Conservation (phyloP, 352 stramenopile species). For the Pythium dissimile region DNA sequence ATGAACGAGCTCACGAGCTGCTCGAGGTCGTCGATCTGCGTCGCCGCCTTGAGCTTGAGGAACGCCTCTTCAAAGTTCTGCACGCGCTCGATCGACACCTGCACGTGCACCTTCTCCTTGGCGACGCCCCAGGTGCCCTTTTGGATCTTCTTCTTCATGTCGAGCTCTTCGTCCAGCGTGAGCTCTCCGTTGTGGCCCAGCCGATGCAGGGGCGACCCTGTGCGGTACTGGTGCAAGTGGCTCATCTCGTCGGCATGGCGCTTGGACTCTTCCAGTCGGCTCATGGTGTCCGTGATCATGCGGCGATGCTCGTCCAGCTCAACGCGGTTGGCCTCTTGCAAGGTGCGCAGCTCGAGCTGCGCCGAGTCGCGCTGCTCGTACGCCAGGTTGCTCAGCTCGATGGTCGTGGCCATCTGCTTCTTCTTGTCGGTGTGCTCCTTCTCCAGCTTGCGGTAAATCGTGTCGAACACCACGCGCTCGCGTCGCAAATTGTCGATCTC, state of each 20-base stretch:
- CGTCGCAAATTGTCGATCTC: conserved; percentile 93
- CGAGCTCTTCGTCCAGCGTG: conserved; percentile 54
- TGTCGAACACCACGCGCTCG: conserved; percentile 94
- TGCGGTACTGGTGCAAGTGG: conserved; percentile 25
- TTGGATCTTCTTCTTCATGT: conserved; percentile 72
- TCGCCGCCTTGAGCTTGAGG: conserved; percentile 91
- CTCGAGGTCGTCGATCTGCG: conserved; percentile 91
- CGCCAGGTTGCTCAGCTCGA: conserved; percentile 93
- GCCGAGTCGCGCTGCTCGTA: conserved; percentile 95
- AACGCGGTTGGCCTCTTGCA: conserved; percentile 90
- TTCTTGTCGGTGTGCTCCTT: conserved; percentile 94
- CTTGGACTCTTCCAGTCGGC: conserved; percentile 59
- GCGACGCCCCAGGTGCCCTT: conserved; percentile 78
- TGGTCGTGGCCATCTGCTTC: conserved; percentile 94
- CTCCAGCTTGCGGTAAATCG: conserved; percentile 91
- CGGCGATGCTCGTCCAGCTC: conserved; percentile 70
- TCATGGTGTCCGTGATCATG: conserved; percentile 54
- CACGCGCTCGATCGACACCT: conserved; percentile 88
- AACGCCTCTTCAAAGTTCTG: conserved; percentile 96
- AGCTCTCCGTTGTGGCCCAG: conserved; percentile 32
- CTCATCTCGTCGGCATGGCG: conserved; percentile 33
- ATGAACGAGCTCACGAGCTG: conserved; percentile 92
- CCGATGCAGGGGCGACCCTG: conserved; percentile 22
- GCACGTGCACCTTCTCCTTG: conserved; percentile 85
- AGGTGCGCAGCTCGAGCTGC: conserved; percentile 89